Percentiles rank a stretch among this genome's conserved stretches.
Evolutionary conservation across 2,329 filamentous ascomycete genomes (phyloP).

Genomic region (Colletotrichum navitas): DNA sequence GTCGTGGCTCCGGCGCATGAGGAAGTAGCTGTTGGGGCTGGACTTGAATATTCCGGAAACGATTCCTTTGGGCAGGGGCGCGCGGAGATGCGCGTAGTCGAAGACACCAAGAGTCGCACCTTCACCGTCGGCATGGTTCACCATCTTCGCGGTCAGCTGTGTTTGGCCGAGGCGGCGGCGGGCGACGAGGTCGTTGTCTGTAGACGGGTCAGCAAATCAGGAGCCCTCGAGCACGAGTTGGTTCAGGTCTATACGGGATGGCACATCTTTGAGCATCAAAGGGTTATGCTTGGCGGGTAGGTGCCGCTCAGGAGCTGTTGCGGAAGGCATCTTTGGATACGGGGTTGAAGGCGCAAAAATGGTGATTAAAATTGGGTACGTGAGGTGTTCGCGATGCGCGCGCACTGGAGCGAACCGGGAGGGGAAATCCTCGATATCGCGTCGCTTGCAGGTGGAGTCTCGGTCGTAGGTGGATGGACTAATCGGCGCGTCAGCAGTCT

Average conservation of each 20-base stretch:
- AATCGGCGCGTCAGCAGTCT: constrained; percentile 39
- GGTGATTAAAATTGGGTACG: constrained; percentile 25
- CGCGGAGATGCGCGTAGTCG: constrained; percentile 95
- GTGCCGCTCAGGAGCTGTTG: constrained; percentile 57
- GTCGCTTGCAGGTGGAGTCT: constrained; percentile 5
- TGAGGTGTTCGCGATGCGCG: constrained; percentile 21
- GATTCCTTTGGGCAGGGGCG: constrained; percentile 91
- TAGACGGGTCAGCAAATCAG: constrained; percentile 24
- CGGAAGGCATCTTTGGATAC: constrained; percentile 43
- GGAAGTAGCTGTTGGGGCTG: constrained; percentile 92
- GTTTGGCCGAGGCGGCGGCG: constrained; percentile 94
- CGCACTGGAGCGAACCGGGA: constrained; percentile 9
- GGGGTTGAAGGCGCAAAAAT: constrained; percentile 17
- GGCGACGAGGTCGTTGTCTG: constrained; percentile 81
- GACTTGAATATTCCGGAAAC: constrained; percentile 93
- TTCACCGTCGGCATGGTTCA: constrained; percentile 80
- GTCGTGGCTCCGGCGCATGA: constrained; percentile 92
- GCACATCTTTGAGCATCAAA: constrained; percentile 73
- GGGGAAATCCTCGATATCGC: constrained; percentile 15
- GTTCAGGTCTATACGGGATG: constrained; percentile 64
- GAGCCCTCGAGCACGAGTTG: constrained; percentile 41
- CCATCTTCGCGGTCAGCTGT: constrained; percentile 85
- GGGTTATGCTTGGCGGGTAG: constrained; percentile 75
- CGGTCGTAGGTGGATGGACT: constrained; percentile 20
- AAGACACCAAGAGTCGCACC: constrained; percentile 83